These are phyloP conservation scores for Plectosphaerella plurivora DNA, from an alignment of 2,329 filamentous ascomycete genomes.

Conservation along the genomic window DNA sequence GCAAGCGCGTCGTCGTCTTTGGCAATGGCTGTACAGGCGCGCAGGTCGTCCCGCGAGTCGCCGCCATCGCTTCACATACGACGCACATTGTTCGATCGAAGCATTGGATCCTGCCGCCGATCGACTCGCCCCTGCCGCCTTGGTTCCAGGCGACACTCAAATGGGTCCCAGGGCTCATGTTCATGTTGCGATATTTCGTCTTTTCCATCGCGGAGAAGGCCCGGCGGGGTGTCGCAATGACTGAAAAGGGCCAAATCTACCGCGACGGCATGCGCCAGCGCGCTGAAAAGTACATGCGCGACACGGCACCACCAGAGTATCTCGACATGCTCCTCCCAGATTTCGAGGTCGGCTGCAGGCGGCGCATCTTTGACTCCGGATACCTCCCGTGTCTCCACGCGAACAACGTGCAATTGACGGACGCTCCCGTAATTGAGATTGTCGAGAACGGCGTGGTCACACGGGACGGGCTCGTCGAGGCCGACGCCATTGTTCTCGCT, in stretches of 20 bases:
- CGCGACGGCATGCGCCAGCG: slow-evolving; percentile 29
- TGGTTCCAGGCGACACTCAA: slow-evolving; percentile 29
- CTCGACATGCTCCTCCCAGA: slow-evolving; percentile 58
- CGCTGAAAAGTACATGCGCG: slow-evolving; percentile 35
- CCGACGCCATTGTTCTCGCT: slow-evolving; percentile 57
- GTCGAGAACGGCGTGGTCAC: slow-evolving; percentile 33
- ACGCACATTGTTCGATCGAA: slow-evolving; percentile 37
- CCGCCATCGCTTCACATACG: slow-evolving; percentile 28
- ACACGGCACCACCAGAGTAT: slow-evolving; percentile 52
- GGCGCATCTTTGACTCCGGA: slow-evolving; percentile 54
- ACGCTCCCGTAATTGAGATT: slow-evolving; percentile 43
- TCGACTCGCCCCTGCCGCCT: slow-evolving; percentile 15
- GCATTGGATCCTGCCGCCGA: slow-evolving; percentile 35
- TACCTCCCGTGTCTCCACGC: slow-evolving; percentile 51
- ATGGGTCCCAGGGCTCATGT: slow-evolving; percentile 38
- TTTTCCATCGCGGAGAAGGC: slow-evolving; percentile 28
- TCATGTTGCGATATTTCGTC: slow-evolving; percentile 36
- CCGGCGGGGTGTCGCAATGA: slow-evolving; percentile 3
- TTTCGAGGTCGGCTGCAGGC: slow-evolving; percentile 59
- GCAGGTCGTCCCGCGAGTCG: slow-evolving; percentile 38
- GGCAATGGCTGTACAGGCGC: slow-evolving; percentile 52
- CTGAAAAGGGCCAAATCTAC: slow-evolving; percentile 24
- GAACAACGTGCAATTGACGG: slow-evolving; percentile 40
- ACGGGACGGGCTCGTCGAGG: slow-evolving; percentile 35
- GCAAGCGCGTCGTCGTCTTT: slow-evolving; percentile 46